Evolutionary conservation across 2,329 filamentous ascomycete species (phyloP), one percentile per base, ranked within the genome.

Genomic region (Cordyceps javanica): DNA sequence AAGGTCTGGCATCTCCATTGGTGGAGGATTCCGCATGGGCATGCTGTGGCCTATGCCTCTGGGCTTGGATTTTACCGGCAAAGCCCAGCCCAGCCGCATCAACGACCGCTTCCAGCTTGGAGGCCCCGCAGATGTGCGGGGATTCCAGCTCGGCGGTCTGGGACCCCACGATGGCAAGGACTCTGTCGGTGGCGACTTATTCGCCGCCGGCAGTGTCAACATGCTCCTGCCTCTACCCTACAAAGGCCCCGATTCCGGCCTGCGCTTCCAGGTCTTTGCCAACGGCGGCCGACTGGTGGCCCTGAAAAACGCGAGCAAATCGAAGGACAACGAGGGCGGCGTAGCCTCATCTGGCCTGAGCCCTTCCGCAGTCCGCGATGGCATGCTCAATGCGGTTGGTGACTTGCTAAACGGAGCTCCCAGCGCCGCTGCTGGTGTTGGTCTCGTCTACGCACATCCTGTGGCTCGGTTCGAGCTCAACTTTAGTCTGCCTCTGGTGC

Each of bases 81-180:
- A 76, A 21, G 81, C 87, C 0, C 77, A 81, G 25, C 83, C 87
- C 5, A 95, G 90, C 63, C 85, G 90, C 30, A 82, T 97, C 67
- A 97, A 95, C 69, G 94, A 99, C 71, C 90, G 94, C 45, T 99
- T 99, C 76, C 86, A 91, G 67, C 88, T 99, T 32, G 94, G 94
- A 44, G 94, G 94, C 0, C 93, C 94, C 3, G 96, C 91, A 3
- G 93, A 96, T 68, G 90, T 99, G 14, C 89, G 94, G 57, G 94
- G 94, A 2, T 99, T 99, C 79, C 87, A 91, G 59, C 82, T 96
- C 23, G 89, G 88, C 21, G 94, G 94, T 1, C 80, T 99, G 6
- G 94, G 94, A 9, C 92, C 94, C 4, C 88, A 89, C 62, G 93
- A 97, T 67, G 90, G 91, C 1, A 72, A 77, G 19, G 93, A 99